Evolutionary conservation across 768 basidiomycete species (phyloP), one percentile per base, ranked within the genome.

Genomic region (Tulasnella sp.): DNA sequence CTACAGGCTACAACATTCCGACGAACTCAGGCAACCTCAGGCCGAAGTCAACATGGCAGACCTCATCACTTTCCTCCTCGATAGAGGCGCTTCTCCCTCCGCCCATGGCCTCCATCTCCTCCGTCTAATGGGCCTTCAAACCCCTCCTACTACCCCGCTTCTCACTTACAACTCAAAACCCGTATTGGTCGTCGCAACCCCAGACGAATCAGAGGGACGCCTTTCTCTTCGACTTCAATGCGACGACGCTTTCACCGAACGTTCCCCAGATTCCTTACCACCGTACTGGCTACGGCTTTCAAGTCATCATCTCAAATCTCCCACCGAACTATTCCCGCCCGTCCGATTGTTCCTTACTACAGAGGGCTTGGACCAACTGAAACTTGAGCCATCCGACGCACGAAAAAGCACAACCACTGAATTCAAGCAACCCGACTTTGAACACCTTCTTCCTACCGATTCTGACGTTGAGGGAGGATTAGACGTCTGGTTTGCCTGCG

Each of bases 51-150:
- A 72, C 29, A 45, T 72, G 71, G 31, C 69, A 17, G 71, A 72
- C 71, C 71, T 72, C 71, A 45, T 72, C 71, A 72, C 71, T 9
- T 72, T 72, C 40, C 71, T 72, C 49, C 71, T 72, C 71, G 71
- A 72, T 72, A n/a, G 71, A 45, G 71, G 71, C 42, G 71, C 71
- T 19, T 45, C 71, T 34, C 71, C 71, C 6, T 72, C 71, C 71
- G 19, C 71, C 7, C 71, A 72, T 42, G 71, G 71, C 17, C 49
- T 72, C 29, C 71, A 72, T 15, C 71, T 72, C 71, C 71, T 72
- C 34, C 71, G 71, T 72, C 37, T 72, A 2, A 72, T 72, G 71
- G 71, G 71, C 31, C 71, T 72, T 39, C 71, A 72, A 34, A 72
- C 71, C 15, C 71, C 71, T 72, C 71, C 71, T 29, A 52, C 40